These are phyloP conservation scores for Coemansia sp. DNA, from an alignment of 192 early-diverging fungal genomes.

Conservation along the genomic window DNA sequence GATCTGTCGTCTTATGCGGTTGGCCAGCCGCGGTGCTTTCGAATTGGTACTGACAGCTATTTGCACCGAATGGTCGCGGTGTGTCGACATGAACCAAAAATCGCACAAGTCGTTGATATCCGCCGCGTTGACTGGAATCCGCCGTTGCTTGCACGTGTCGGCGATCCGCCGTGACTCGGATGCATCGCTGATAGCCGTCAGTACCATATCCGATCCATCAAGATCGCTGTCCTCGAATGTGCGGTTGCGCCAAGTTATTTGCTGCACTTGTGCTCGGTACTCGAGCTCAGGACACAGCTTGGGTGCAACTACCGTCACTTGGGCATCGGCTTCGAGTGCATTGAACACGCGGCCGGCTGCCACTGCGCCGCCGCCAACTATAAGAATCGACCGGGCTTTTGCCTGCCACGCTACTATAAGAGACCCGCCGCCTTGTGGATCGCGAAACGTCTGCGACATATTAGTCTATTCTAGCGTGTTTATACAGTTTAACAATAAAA, in stretches of 20 bases:
- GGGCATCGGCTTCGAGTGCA: constrained; percentile 76
- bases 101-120: constrained; percentile 89
- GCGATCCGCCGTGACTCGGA: constrained; percentile 71
- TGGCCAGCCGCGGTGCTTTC: constrained; percentile 84
- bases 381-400: constrained; percentile 71
- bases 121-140: constrained; percentile 91
- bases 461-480: background rate
- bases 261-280: constrained; percentile 57
- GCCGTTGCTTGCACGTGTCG: constrained; percentile 56
- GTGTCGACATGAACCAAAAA: constrained; percentile 90
- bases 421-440: constrained; percentile 67
- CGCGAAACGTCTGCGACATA: constrained; percentile 52
- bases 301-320: constrained; percentile 75
- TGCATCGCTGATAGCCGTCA: constrained; percentile 73
- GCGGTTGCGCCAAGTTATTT: constrained; percentile 58
- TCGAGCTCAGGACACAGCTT: constrained; percentile 65
- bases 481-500: background rate
- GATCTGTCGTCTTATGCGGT: constrained; percentile 71
- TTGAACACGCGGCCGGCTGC: constrained; percentile 82
- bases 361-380: constrained; percentile 86
- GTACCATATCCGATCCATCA: constrained; percentile 56
- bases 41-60: constrained; percentile 88
- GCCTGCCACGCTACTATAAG: constrained; percentile 83
- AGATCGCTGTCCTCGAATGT: constrained; percentile 54
- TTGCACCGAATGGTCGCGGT: constrained; percentile 81